Conservation (phyloP, 768 basidiomycete species). For the Mycena latifolia region DNA sequence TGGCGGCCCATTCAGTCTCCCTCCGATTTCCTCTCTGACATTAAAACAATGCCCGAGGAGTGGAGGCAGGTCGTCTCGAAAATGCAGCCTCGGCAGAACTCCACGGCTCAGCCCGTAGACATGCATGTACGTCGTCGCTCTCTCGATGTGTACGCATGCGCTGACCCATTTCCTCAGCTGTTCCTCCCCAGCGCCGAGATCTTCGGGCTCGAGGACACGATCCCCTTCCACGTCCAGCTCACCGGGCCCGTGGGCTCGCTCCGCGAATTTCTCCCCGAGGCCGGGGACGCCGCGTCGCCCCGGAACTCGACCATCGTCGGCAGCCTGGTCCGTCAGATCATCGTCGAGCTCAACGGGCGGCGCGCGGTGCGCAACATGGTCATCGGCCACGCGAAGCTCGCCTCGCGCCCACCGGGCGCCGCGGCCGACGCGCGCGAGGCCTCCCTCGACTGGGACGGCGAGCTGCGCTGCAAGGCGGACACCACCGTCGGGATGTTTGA, state of each 20-base stretch:
- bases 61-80: constrained; percentile 65
- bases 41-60: constrained; percentile 76
- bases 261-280: constrained; percentile 17
- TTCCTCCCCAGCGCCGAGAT: constrained; percentile 29
- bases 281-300: not conserved
- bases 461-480: too few relatives aligned
- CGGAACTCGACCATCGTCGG: not conserved
- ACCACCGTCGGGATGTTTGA: too few relatives aligned
- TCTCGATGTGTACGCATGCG: not conserved
- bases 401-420: constrained; percentile 18
- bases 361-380: not conserved
- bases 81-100: constrained; percentile 53
- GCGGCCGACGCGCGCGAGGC: constrained; percentile 4
- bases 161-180: constrained; percentile 21
- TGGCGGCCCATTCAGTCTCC: constrained; percentile 63
- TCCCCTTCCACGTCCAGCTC: constrained; percentile 34
- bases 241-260: constrained; percentile 22
- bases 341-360: constrained; percentile 22
- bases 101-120: constrained; percentile 54
- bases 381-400: constrained; percentile 23
- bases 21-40: constrained; percentile 64
- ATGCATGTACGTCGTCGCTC: constrained; percentile 58
- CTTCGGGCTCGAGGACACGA: constrained; percentile 28
- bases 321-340: constrained; percentile 25
- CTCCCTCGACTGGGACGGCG: constrained; percentile 24